Base-by-base conservation (phyloP, 805 yeast species). In the Myxozyma vanderwaltii region DNA sequence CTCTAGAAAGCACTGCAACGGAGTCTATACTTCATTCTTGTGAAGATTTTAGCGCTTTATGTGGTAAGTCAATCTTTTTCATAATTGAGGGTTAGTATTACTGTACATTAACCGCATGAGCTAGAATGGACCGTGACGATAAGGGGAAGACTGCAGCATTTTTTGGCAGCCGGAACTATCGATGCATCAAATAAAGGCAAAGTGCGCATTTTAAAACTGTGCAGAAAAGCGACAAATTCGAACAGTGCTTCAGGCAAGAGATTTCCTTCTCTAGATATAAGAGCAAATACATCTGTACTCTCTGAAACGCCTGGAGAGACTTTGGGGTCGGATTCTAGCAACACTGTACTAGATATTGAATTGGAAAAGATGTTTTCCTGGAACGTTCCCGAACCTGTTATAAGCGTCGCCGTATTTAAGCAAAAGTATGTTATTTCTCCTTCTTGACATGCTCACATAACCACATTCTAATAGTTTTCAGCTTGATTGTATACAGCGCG, bases 401-500 rank as follows among this genome's bases (percentile, higher is more conserved):
- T 47, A n/a, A 59, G 64, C 6, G 39, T 61, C 27, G 43, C 65
- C 5, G 51, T 35, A 35, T 55, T 54, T 19, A 17, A 33, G 10
- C 36, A 57, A 7, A 29, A 10, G 51, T 45, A n/a, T 31, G 53
- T 39, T 26, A 19, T 17, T n/a, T n/a, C n/a, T n/a, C n/a, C n/a
- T n/a, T n/a, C 12, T 8, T 33, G 24, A 2, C 5, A 12, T 24
- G 10, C 24, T 2, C 1, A 8, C 13, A 24, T 2, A 38, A 17
- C 12, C 6, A 12, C 17, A 23, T 27, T 13, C 31, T 23, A 36
- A 29, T 26, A 4, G 15, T 24, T 21, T 35, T 17, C 24, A 60
- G 61, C 23, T 52, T 53, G 5, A 21, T 61, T 27, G 55, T 54
- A 21, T 61, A 59, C 46, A 41, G 64, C 27, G 26, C 63, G 13